Evolutionary conservation across 768 basidiomycete species (phyloP).

Genomic region (Gloeostereum incarnatum): DNA sequence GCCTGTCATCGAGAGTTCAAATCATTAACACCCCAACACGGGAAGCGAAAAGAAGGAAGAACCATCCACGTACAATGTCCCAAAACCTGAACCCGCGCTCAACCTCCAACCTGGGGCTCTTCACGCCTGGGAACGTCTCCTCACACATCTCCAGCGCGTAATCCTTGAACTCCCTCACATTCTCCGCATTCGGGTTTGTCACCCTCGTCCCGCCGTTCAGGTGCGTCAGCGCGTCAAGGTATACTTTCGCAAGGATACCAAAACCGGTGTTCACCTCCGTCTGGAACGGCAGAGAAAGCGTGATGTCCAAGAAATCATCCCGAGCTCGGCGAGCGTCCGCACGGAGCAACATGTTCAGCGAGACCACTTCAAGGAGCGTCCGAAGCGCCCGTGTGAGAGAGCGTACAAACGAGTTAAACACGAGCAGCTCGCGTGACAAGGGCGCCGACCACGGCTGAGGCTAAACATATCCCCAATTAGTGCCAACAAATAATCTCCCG

Average conservation of each 20-base stretch:
- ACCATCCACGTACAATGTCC: slow-evolving; percentile 72
- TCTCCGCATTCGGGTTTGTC: slow-evolving; percentile 67
- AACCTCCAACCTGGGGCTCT: slow-evolving; percentile 78
- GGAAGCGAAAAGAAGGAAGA: slow-evolving; percentile 9
- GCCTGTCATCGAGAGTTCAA: slow-evolving; percentile 83
- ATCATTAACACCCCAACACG: slow-evolving; percentile 54
- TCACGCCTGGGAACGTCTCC: slow-evolving; percentile 90
- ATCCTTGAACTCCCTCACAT: slow-evolving; percentile 73
- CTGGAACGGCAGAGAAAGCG: slow-evolving; percentile 90
- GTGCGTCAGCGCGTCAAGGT: slow-evolving; percentile 87
- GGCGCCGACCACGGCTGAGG: slow-evolving; percentile 92
- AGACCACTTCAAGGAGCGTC: slow-evolving; percentile 82
- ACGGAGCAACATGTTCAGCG: slow-evolving; percentile 88
- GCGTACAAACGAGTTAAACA: slow-evolving; percentile 97
- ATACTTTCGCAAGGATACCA: slow-evolving; percentile 94
- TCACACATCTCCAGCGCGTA: slow-evolving; percentile 90
- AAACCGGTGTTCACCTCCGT: slow-evolving; percentile 96
- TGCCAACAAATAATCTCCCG: not conserved
- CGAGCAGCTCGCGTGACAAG: slow-evolving; percentile 89
- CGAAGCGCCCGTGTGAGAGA: slow-evolving; percentile 86
- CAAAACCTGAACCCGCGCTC: slow-evolving; percentile 98
- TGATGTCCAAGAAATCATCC: slow-evolving; percentile 89
- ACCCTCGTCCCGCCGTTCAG: slow-evolving; percentile 75
- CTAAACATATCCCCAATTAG: slow-evolving; percentile 26
- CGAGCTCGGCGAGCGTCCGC: slow-evolving; percentile 79